Base-by-base conservation (phyloP, 192 early-diverging fungal species). In the Jimgerdemannia flammicorona region DNA sequence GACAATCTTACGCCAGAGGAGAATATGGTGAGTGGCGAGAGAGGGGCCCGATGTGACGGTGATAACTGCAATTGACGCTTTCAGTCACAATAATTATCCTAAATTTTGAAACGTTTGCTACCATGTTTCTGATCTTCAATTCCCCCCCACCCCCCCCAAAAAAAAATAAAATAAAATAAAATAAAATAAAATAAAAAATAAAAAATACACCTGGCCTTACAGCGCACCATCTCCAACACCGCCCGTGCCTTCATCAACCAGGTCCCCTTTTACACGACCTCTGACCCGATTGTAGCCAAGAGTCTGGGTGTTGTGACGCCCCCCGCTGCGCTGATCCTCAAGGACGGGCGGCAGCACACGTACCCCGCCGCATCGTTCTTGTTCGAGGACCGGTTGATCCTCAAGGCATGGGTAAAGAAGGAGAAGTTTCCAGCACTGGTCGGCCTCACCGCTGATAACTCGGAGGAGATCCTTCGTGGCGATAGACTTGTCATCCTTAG, bases 1-100 rank as follows among this genome's bases (percentile, higher is more conserved):
- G 86, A 84, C 29, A 80, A 81, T 76, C 81, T 84, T 70, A 83
- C 84, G 0, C 43, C 84, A 29, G 71, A 70, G 66, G 81, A 80
- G 39, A 72, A 77, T n/a, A 78, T 82, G 9, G 71, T 49, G 10
- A 29, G 63, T 20, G 74, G 79, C 4, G 70, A 75, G 29, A 67
- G 29, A 29, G 29, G 1, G 29, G 29, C 29, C 29, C 29, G 29
- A 29, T 1, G 29, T 29, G 29, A 29, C 29, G 29, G 29, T 29
- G 29, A 29, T 29, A 1, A 29, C 29, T 29, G 29, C 29, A 29
- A 29, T 29, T 29, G 29, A 29, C 29, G 29, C 29, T 29, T 29
- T 29, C 29, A 29, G 29, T 1, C 29, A 29, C 29, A 29, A 29
- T 29, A 1, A 29, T 59, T 59, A 59, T 59, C 14, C 49, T 59